These are phyloP conservation scores for Akebia trifoliata DNA, from an alignment of 164 flowering plant species.

Conservation along the genomic window DNA sequence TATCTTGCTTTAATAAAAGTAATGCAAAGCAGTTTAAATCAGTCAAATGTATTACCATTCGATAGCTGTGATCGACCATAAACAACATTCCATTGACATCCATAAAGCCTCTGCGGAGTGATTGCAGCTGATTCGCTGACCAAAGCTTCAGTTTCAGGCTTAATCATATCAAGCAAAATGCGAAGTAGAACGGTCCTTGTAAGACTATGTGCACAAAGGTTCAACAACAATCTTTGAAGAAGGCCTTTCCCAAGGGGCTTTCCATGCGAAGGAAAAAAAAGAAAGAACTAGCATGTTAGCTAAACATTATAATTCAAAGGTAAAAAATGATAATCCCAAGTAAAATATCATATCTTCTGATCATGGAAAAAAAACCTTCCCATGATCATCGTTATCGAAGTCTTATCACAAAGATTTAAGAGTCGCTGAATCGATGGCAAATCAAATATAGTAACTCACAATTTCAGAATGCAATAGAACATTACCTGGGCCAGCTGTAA, in stretches of 20 bases:
- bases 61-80: constrained; percentile 75
- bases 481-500: constrained; percentile 81
- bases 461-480: not conserved
- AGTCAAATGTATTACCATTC: constrained; percentile 48
- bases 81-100: constrained; percentile 77
- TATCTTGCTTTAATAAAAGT: not conserved
- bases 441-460: no score
- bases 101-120: constrained; percentile 76
- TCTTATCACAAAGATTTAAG: no score
- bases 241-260: constrained; percentile 92
- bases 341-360: no score
- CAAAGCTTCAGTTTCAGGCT: constrained; percentile 57
- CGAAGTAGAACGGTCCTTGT: constrained; percentile 63
- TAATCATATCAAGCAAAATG: constrained; percentile 73
- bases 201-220: constrained; percentile 73
- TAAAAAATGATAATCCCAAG: no score
- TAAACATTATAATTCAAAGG: no score
- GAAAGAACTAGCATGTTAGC: constrained; percentile 7
- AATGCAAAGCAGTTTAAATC: constrained; percentile 6
- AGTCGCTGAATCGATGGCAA: no score
- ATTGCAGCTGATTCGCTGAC: constrained; percentile 30
- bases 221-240: constrained; percentile 77
- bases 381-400: no score
- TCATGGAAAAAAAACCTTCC: no score
- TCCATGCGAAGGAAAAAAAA: constrained; percentile 8